These are phyloP conservation scores for Fraxinus angustifolia DNA, from an alignment of 305 asterid genomes.

Conservation along the genomic window DNA sequence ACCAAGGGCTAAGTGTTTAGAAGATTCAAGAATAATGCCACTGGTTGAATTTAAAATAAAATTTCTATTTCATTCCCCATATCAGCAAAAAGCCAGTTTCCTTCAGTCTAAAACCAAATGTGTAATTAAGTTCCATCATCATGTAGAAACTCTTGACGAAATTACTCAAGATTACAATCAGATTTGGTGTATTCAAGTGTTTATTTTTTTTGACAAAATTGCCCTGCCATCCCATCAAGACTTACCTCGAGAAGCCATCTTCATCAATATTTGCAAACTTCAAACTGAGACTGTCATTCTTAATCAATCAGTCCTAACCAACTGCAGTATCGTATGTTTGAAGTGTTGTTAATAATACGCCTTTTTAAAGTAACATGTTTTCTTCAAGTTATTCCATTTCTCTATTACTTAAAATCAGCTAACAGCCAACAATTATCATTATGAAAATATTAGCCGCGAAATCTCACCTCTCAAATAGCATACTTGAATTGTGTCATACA, in stretches of 20 bases:
- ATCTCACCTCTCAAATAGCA: not conserved
- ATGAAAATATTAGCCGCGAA: not conserved
- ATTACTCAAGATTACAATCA: not conserved
- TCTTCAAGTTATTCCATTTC: not conserved
- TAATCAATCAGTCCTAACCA: not conserved
- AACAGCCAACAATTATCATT: not conserved
- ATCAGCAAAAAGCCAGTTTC: not conserved
- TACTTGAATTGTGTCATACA: not conserved
- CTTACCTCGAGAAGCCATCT: not conserved
- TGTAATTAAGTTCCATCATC: not conserved
- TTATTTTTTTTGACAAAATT: not conserved
- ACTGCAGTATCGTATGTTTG: not conserved
- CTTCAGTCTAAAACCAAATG: not conserved
- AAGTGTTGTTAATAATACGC: not conserved
- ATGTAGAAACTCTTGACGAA: not conserved
- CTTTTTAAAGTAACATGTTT: not conserved
- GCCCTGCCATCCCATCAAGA: not conserved
- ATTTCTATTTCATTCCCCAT: not conserved
- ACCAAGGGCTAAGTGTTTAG: not conserved
- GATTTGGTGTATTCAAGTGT: not conserved
- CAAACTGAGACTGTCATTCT: not conserved
- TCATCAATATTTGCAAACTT: not conserved
- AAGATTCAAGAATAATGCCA: not conserved
- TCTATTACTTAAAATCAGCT: not conserved
- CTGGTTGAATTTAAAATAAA: not conserved